These are phyloP conservation scores for Westerdykella sp. DNA, from an alignment of 2,329 filamentous ascomycete species.

Conservation along the genomic window DNA sequence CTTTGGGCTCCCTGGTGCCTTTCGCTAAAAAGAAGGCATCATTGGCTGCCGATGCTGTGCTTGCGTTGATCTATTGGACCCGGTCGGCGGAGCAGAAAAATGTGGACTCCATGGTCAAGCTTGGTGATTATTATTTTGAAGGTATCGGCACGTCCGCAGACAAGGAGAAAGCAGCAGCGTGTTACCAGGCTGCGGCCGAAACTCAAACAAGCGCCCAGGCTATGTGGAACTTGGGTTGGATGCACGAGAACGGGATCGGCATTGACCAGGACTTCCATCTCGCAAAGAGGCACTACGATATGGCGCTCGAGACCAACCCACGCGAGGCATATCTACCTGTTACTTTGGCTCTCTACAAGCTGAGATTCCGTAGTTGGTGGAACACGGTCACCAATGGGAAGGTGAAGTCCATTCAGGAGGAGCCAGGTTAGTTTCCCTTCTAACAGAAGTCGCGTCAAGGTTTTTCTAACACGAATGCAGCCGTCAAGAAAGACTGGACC, in stretches of 20 bases:
- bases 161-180: slow-evolving; percentile 80
- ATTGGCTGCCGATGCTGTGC: slow-evolving; percentile 51
- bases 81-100: slow-evolving; percentile 89
- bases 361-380: slow-evolving; percentile 84
- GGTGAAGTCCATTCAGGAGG: slow-evolving; percentile 86
- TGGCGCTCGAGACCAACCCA: slow-evolving; percentile 78
- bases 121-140: slow-evolving; percentile 92
- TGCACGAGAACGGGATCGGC: slow-evolving; percentile 95
- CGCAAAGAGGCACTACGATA: slow-evolving; percentile 92
- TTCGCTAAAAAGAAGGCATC: slow-evolving; percentile 39
- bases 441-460: slow-evolving; percentile 4
- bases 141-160: slow-evolving; percentile 67
- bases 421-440: slow-evolving; percentile 60
- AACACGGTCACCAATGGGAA: slow-evolving; percentile 87
- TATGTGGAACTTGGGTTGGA: slow-evolving; percentile 96
- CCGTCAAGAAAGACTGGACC: slow-evolving; percentile 65
- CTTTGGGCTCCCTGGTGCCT: slow-evolving; percentile 51
- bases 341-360: slow-evolving; percentile 76
- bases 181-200: slow-evolving; percentile 88
- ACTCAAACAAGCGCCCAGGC: slow-evolving; percentile 90
- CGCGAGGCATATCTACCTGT: slow-evolving; percentile 90
- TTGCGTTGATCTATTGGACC: slow-evolving; percentile 91
- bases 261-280: slow-evolving; percentile 94
- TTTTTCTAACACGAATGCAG: slow-evolving; percentile 37
- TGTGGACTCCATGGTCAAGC: slow-evolving; percentile 90